Evolutionary conservation across 805 yeast species (phyloP).

Genomic region (Blastobotrys americana): DNA sequence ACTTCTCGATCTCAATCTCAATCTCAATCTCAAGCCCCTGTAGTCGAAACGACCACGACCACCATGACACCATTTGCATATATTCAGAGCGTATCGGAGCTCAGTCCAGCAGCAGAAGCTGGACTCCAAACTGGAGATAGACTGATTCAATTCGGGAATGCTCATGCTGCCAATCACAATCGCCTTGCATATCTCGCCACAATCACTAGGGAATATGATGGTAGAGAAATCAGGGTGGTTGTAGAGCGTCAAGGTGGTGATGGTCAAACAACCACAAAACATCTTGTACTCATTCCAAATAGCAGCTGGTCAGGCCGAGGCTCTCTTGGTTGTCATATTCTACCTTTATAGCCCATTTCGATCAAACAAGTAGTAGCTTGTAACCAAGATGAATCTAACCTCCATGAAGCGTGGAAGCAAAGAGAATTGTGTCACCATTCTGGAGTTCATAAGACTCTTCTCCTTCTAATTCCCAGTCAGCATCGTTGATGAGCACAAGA

Average conservation of each 20-base stretch:
- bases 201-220: constrained; percentile 33
- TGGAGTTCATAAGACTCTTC: constrained; percentile 75
- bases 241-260: too few species aligned
- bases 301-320: constrained; percentile 60
- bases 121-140: constrained; percentile 53
- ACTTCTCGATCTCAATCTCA: neutral
- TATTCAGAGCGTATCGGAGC: constrained; percentile 41
- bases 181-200: constrained; percentile 39
- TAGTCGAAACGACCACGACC: neutral
- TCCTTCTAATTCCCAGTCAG: constrained; percentile 96
- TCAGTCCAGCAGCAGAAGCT: constrained; percentile 51
- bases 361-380: constrained; percentile 5
- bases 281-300: constrained; percentile 38
- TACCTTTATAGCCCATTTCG: constrained; percentile 24
- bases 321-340: constrained; percentile 57
- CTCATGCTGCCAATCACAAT: constrained; percentile 51
- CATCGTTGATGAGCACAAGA: constrained; percentile 81
- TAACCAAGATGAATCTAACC: constrained; percentile 41
- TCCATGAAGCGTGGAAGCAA: constrained; percentile 92
- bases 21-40: neutral
- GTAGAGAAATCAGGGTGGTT: neutral
- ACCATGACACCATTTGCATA: constrained; percentile 24
- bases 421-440: constrained; percentile 68
- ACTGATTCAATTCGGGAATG: constrained; percentile 46
- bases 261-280: neutral